These are phyloP conservation scores for Xerocomus minutiporus DNA, from an alignment of 1,284 basidiomycete species.

Conservation along the genomic window DNA sequence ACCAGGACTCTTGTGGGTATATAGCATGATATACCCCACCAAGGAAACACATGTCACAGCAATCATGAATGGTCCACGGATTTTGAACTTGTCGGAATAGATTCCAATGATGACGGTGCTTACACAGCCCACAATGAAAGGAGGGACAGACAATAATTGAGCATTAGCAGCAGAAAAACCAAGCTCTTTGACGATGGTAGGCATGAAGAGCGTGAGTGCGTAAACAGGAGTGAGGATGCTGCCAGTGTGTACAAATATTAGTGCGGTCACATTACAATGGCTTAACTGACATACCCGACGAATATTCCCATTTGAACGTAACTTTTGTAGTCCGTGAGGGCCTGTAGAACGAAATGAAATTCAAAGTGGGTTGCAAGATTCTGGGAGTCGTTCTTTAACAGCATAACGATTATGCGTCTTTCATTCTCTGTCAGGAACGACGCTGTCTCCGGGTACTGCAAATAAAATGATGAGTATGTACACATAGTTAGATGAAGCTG, in stretches of 20 bases:
- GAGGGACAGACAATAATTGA: slow-evolving; percentile 53
- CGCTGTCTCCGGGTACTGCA: slow-evolving; percentile 45
- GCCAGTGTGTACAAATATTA: slow-evolving; percentile 4
- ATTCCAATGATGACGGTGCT: slow-evolving; percentile 40
- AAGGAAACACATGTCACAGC: slow-evolving; percentile 36
- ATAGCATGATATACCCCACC: slow-evolving; percentile 44
- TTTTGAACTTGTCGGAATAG: slow-evolving; percentile 39
- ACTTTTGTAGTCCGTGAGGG: slow-evolving; percentile 40
- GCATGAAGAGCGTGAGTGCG: slow-evolving; percentile 54
- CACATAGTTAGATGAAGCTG: neutral
- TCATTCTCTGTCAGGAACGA: slow-evolving; percentile 40
- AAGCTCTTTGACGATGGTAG: slow-evolving; percentile 50
- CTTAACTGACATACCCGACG: slow-evolving; percentile 34
- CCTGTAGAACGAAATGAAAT: slow-evolving; percentile 37
- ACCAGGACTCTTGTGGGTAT: slow-evolving; percentile 33
- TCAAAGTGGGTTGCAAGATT: slow-evolving; percentile 33
- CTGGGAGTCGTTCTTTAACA: slow-evolving; percentile 39
- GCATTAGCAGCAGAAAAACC: slow-evolving; percentile 54
- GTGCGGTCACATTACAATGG: neutral
- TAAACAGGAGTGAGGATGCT: slow-evolving; percentile 50
- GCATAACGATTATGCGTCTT: slow-evolving; percentile 30
- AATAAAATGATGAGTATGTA: neutral
- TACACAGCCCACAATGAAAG: slow-evolving; percentile 43
- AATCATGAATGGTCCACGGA: slow-evolving; percentile 45
- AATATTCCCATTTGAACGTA: slow-evolving; percentile 44